Percentiles rank a stretch among this genome's conserved stretches.
Conservation (phyloP, 108 stramenopile species). For the Nannochloropsis salina region DNA sequence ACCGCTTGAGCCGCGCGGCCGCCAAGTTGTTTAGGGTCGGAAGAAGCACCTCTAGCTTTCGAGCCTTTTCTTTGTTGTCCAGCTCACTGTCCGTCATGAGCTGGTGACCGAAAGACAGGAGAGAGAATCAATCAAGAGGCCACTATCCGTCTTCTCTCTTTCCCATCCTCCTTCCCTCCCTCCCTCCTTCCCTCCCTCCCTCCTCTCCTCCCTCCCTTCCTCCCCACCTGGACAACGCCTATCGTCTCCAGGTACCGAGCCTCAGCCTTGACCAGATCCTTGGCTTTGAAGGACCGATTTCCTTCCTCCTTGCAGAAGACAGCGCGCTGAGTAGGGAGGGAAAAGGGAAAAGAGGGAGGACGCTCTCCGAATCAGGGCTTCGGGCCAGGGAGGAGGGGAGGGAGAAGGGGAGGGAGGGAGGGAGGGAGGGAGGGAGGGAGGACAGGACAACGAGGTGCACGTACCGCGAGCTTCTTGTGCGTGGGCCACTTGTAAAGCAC, state of each 20-base stretch:
- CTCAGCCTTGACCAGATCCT: not conserved
- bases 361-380: not conserved
- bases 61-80: not conserved
- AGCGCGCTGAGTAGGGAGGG: not conserved
- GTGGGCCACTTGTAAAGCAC: conserved; percentile 13
- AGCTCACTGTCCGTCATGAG: too few species aligned
- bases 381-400: not conserved
- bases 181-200: too few species aligned
- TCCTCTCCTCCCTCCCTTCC: too few species aligned
- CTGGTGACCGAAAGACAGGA: too few species aligned
- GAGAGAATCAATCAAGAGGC: too few species aligned
- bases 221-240: not conserved
- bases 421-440: not conserved
- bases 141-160: too few species aligned
- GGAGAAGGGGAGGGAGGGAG: not conserved
- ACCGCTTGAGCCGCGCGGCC: too few species aligned
- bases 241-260: not conserved
- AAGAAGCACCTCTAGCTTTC: not conserved
- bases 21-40: not conserved
- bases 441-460: too few species aligned
- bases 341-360: not conserved
- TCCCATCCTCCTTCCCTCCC: too few species aligned
- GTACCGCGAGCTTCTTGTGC: conserved; percentile 13
- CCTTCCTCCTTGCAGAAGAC: conserved; percentile 15
- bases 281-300: not conserved